Base-by-base conservation (phyloP, 2,329 filamentous ascomycete species). In the Trichoderma breve region DNA sequence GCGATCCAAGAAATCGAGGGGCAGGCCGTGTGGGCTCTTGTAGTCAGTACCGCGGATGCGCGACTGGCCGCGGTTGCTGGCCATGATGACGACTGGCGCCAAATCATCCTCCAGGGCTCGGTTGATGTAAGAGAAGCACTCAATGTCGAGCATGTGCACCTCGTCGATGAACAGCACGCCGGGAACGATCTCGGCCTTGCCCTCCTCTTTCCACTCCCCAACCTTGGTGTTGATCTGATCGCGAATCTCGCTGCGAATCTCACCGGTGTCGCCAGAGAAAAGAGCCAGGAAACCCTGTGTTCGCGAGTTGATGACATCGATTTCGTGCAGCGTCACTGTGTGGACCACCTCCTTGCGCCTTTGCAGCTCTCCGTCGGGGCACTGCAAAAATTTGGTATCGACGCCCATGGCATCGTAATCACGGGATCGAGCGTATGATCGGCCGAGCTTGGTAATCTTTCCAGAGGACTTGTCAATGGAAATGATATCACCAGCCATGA, bases 151-250 rank as follows among this genome's bases (percentile, higher is more conserved):
- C 95, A 99, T 98, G 86, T 99, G 96, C 6, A 99, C 95, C 84
- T 99, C 96, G 79, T 99, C 96, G 78, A 99, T 97, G 86, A 99
- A 99, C 8, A 99, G 86, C 8, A 99, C 96, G 60, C 96, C 96
- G 0, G 96, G 96, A 0, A 99, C 94, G 70, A 99, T 98, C 83
- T 97, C 95, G 3, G 96, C 96, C 83, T 99, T 99, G 84, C 96
- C 96, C 83, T 99, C 96, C 82, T 99, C 96, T 83, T 97, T 98
- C 96, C 96, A 99, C 83, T 99, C 96, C 62, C 92, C 95, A 2
- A 99, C 95, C 84, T 99, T 99, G 76, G 93, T 98, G 85, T 99
- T 97, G 87, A 99, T 99, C 85, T 99, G 96, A 81, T 98, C 95
- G 71, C 96, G 91, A 74, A 99, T 95, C 83, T 99, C 96, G 81